Conservation (phyloP, 106 monocot genomes). For the Dendrobium chrysotoxum region DNA sequence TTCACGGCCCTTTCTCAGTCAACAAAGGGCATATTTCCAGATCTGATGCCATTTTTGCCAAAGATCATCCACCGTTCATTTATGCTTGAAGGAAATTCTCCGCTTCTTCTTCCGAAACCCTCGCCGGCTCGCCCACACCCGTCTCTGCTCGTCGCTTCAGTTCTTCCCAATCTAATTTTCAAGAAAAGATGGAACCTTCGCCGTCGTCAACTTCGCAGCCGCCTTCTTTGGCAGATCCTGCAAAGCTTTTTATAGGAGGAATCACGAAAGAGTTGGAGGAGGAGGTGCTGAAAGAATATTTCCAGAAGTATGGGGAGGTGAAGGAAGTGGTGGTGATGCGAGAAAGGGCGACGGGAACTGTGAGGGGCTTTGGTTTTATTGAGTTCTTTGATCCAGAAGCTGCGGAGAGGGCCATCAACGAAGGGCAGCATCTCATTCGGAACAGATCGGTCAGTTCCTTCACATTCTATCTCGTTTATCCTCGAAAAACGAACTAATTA, state of each 20-base stretch:
- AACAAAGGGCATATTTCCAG: background rate
- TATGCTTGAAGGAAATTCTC: background rate
- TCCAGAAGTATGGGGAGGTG: slow-evolving; percentile 63
- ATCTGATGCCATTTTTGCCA: background rate
- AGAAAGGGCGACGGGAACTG: slow-evolving; percentile 42
- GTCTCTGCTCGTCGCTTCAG: background rate
- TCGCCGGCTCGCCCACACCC: background rate
- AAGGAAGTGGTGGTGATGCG: slow-evolving; percentile 45
- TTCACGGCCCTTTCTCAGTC: background rate
- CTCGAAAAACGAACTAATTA: background rate
- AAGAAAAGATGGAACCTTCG: background rate
- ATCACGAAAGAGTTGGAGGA: slow-evolving; percentile 49
- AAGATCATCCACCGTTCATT: slow-evolving; percentile 1
- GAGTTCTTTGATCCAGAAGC: slow-evolving; percentile 37
- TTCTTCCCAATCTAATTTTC: background rate
- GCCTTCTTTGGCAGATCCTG: background rate
- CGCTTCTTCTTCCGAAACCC: background rate
- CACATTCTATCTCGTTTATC: background rate
- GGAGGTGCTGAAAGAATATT: slow-evolving; percentile 49
- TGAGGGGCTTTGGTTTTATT: slow-evolving; percentile 75
- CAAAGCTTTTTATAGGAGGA: slow-evolving; percentile 76
- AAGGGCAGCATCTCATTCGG: slow-evolving; percentile 28
- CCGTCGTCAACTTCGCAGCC: slow-evolving; percentile 1
- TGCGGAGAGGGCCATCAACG: slow-evolving; percentile 39
- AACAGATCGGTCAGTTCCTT: slow-evolving; percentile 6